Percentiles rank a stretch among this genome's conserved stretches.
Conservation (phyloP, 495 filamentous ascomycete species). For the Tuber indicum region DNA sequence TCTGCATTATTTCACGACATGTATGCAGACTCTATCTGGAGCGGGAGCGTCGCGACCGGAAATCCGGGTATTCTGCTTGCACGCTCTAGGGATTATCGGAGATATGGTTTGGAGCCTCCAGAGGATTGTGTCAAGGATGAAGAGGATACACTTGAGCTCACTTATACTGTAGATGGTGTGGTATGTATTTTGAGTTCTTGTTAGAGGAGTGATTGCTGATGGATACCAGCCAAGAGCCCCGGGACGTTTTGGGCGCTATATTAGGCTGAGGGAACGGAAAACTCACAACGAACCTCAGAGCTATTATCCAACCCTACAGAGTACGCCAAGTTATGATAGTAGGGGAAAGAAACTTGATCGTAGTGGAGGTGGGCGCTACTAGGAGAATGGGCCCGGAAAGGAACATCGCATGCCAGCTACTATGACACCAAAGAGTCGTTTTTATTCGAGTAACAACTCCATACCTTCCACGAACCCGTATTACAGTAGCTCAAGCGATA, state of each 20-base stretch:
- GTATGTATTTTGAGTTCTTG: not conserved
- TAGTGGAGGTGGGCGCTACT: not conserved
- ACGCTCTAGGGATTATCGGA: not conserved
- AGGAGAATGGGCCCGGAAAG: not conserved
- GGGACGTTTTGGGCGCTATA: not conserved
- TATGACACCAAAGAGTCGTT: not conserved
- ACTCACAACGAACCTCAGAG: not conserved
- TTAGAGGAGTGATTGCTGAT: not conserved
- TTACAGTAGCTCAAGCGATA: not conserved
- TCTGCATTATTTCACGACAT: not conserved
- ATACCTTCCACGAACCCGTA: not conserved
- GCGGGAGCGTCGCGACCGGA: not conserved
- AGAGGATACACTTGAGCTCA: not conserved
- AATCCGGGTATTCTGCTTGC: not conserved
- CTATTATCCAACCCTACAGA: not conserved
- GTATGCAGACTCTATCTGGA: not conserved
- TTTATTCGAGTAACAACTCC: not conserved
- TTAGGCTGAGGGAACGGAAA: not conserved
- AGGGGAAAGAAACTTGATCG: not conserved
- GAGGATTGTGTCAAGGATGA: not conserved
- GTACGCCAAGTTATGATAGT: not conserved
- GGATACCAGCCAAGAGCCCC: not conserved
- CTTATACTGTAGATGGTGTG: not conserved
- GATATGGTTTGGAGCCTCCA: not conserved
- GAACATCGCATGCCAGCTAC: not conserved